Evolutionary conservation across 192 early-diverging fungal genomes (phyloP), one percentile per base, ranked within the genome.

Genomic region (Phlyctochytrium arcticum): DNA sequence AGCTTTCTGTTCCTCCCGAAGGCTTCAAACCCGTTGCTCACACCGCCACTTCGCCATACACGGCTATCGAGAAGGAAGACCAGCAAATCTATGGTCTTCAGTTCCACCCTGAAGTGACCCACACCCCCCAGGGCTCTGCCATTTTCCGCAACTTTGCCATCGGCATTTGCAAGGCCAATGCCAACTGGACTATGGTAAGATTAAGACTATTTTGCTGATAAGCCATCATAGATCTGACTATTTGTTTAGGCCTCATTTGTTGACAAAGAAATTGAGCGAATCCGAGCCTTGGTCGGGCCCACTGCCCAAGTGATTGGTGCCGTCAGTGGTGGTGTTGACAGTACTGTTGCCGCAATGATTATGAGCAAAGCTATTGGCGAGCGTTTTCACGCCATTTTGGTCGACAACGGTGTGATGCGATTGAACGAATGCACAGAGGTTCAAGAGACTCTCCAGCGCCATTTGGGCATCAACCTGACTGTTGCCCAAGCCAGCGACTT

Each of bases 71-170:
- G 56, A 89, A 94, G 62, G 79, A 79, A 32, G 78, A 86, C 56
- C 88, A 88, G 73, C 78, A 83, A 9, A 88, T 94, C 65, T 99
- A 89, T 75, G 96, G 93, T 35, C 91, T 99, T 59, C 96, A 99
- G 83, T 96, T 99, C 89, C 96, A 99, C 79, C 96, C 96, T 39
- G 96, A 99, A 74, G 94, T 99, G 57, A 94, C 96, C n/a, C 96
- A 99, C 78, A 95, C 93, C 62, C 79, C 86, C 15, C 80, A 87
- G 47, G 96, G 96, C 54, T 80, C 89, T 39, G 60, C 80, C 33
- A 68, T 99, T 42, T 70, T 99, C 63, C 80, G 82, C 62, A 99
- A 99, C 87, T 99, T 99, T 88, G 94, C 94, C 26, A 70, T 91
- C 46, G 85, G 85, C 36, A 91, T 97, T 70, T 96, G 94, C 79